Evolutionary conservation across 2,329 filamentous ascomycete genomes (phyloP).

Genomic region (Xylariales sp.): DNA sequence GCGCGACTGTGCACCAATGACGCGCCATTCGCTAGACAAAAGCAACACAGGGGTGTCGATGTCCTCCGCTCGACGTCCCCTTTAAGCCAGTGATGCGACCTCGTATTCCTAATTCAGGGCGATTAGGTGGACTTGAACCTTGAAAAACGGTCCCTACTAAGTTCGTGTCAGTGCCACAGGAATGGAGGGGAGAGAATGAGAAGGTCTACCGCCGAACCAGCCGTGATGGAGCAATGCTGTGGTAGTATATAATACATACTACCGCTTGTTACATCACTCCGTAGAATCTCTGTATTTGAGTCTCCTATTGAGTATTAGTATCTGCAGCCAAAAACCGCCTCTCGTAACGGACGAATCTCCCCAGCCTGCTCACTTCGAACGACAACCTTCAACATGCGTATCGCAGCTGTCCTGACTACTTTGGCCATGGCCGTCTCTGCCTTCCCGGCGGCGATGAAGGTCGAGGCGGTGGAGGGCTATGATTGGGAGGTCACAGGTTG

Average conservation of each 20-base stretch:
- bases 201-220: no score
- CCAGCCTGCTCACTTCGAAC: no score
- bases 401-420: slow-evolving; percentile 18
- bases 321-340: no score
- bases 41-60: slow-evolving; percentile 4
- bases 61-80: slow-evolving; percentile 4
- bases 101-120: slow-evolving; percentile 9
- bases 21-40: background rate
- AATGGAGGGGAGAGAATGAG: no score
- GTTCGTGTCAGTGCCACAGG: no score
- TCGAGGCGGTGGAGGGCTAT: slow-evolving; percentile 18
- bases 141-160: no score
- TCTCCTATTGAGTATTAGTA: no score
- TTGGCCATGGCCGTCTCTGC: slow-evolving; percentile 17
- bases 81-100: slow-evolving; percentile 4
- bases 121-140: background rate
- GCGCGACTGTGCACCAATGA: slow-evolving; percentile 2
- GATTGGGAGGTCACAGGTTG: slow-evolving; percentile 24
- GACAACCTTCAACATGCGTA: slow-evolving; percentile 27
- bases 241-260: no score
- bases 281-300: no score
- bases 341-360: no score
- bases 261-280: no score
- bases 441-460: slow-evolving; percentile 17
- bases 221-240: no score